Percentiles rank a stretch among this genome's conserved stretches.
Conservation (phyloP, 768 basidiomycete species). For the Bullera alba region DNA sequence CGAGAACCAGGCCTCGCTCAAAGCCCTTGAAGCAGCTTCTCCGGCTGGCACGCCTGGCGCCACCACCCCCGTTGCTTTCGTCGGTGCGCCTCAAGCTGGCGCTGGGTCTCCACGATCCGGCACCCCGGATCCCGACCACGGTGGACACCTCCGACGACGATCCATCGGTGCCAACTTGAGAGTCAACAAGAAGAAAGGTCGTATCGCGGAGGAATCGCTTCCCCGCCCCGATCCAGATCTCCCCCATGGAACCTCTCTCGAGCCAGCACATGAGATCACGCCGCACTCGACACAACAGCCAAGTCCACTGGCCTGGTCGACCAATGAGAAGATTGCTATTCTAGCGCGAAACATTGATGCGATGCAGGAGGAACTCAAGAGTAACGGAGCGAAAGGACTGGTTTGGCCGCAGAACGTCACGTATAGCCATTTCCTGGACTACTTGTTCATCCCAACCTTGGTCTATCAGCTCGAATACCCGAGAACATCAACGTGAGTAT, state of each 20-base stretch:
- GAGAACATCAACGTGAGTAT: constrained; percentile 66
- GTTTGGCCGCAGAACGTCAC: constrained; percentile 82
- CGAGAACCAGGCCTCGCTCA: constrained; percentile 11
- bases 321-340: constrained; percentile 57
- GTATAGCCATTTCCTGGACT: constrained; percentile 71
- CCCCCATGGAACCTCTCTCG: constrained; percentile 41
- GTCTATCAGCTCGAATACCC: constrained; percentile 98
- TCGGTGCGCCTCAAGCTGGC: not conserved
- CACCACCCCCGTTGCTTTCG: not conserved
- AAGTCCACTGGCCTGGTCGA: constrained; percentile 58
- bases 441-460: constrained; percentile 80
- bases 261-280: constrained; percentile 36
- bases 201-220: constrained; percentile 16
- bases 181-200: not conserved
- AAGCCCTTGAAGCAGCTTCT: constrained; percentile 11
- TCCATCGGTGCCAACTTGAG: constrained; percentile 4
- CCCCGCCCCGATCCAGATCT: constrained; percentile 22
- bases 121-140: not conserved
- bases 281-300: constrained; percentile 23
- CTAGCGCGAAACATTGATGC: constrained; percentile 72
- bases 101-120: not conserved
- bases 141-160: not conserved
- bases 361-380: constrained; percentile 66
- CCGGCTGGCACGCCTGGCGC: constrained; percentile 20
- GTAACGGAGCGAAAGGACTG: constrained; percentile 56